These are phyloP conservation scores for Hanseniaspora guilliermondii DNA, from an alignment of 805 yeast genomes.

Conservation along the genomic window DNA sequence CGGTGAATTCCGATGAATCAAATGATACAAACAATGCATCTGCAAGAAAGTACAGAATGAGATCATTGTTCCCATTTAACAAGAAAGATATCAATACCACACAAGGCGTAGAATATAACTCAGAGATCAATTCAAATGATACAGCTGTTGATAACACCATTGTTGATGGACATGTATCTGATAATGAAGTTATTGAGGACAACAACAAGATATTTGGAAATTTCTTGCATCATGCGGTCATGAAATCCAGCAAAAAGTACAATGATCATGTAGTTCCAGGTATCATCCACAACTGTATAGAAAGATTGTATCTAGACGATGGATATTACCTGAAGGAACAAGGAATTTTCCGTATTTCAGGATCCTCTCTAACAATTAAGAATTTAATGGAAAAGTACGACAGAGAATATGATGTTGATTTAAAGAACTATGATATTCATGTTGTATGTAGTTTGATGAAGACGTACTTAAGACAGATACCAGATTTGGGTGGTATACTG, in stretches of 20 bases:
- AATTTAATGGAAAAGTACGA: constrained; percentile 60
- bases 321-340: constrained; percentile 66
- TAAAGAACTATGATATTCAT: constrained; percentile 51
- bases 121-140: constrained; percentile 5
- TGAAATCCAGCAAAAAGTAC: constrained; percentile 36
- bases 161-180: constrained; percentile 4
- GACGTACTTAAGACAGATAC: constrained; percentile 66
- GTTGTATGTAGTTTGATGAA: constrained; percentile 79
- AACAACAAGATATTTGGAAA: constrained; percentile 45
- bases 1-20: constrained; percentile 1
- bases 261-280: constrained; percentile 45
- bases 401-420: constrained; percentile 43
- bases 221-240: constrained; percentile 41
- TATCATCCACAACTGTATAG: constrained; percentile 62
- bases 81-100: constrained; percentile 19
- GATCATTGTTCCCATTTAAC: constrained; percentile 50
- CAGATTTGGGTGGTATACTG: constrained; percentile 42
- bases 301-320: constrained; percentile 42
- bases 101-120: not conserved
- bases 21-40: constrained; percentile 11
- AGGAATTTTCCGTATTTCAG: constrained; percentile 83
- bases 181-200: constrained; percentile 22
- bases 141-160: not conserved
- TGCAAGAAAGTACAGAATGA: constrained; percentile 35
- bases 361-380: constrained; percentile 67